Base-by-base conservation (phyloP, 805 yeast genomes). In the Helenozyma baotianmanensis region DNA sequence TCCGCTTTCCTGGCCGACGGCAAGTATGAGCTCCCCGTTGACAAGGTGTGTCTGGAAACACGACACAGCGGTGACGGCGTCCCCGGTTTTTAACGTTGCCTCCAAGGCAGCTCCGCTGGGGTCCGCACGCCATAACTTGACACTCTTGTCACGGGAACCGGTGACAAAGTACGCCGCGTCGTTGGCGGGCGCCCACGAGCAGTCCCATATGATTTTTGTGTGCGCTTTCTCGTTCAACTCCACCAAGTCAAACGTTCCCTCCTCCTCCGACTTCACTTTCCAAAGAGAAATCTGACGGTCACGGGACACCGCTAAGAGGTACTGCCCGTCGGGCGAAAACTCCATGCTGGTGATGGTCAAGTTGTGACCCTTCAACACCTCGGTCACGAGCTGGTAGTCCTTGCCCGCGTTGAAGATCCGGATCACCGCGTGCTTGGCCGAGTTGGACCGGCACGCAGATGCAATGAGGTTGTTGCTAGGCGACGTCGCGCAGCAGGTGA, bases 181-280 rank as follows among this genome's bases (percentile, higher is more conserved):
- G 9, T 47, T 43, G 3, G 35, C 23, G 4, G 88, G 86, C 1
- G 80, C 64, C 96, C 97, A 92, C 23, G 83, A 74, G 53, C 90
- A 80, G 61, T 92, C 97, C 98, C 98, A 94, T 26, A 92, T 76
- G 48, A 92, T 90, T 58, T 97, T 76, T 2, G 82, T 58, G 53
- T 94, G 99, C 0, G 96, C 96, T 54, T 82, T 86, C 22, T 75
- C 75, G 35, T 73, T 69, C 13, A 60, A 54, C 35, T 76, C 56
- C 13, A 59, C 54, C 39, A 74, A 72, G 14, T 56, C 55, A 27
- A 68, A 62, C 10, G 49, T 46, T 2, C 54, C 59, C 9, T 33
- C 39, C 4, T 30, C 39, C 12, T 53, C 62, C 21, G 60, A 52
- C 9, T 16, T 28, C 2, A 51, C 45, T 42, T 64, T 62, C 90